Evolutionary conservation across 192 early-diverging fungal genomes (phyloP).

Genomic region (Backusella sp.): DNA sequence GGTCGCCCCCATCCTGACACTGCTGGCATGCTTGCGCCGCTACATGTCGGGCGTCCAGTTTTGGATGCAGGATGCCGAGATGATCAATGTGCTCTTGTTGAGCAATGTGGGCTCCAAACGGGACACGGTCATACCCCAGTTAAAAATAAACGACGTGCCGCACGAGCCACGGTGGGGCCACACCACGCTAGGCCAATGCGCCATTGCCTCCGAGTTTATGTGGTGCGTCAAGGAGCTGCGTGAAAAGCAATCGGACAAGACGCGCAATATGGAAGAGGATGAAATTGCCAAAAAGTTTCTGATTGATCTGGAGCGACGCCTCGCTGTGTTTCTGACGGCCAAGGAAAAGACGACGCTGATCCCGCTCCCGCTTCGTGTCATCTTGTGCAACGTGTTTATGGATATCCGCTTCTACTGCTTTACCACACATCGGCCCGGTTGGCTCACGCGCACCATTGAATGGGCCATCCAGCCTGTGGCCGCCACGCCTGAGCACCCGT

Average conservation of each 20-base stretch:
- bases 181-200: conserved; percentile 54
- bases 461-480: conserved; percentile 42
- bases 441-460: conserved; percentile 49
- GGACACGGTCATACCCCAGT: neutral
- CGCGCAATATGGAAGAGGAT: conserved; percentile 42
- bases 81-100: conserved; percentile 53
- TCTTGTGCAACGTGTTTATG: conserved; percentile 47
- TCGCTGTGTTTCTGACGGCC: conserved; percentile 46
- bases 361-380: conserved; percentile 47
- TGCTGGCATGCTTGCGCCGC: conserved; percentile 41
- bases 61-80: conserved; percentile 56
- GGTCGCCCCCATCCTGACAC: conserved; percentile 39
- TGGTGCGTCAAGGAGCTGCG: conserved; percentile 43
- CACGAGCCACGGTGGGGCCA: conserved; percentile 39
- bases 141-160: neutral
- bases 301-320: conserved; percentile 50
- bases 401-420: conserved; percentile 58
- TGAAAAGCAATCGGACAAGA: conserved; percentile 29
- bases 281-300: conserved; percentile 56
- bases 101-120: conserved; percentile 46
- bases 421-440: conserved; percentile 52
- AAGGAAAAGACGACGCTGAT: conserved; percentile 49
- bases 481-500: conserved; percentile 12
- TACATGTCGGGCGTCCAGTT: conserved; percentile 50
- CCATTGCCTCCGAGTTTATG: conserved; percentile 49